Conservation (phyloP, 306 rosid species). For the Prunus davidiana region DNA sequence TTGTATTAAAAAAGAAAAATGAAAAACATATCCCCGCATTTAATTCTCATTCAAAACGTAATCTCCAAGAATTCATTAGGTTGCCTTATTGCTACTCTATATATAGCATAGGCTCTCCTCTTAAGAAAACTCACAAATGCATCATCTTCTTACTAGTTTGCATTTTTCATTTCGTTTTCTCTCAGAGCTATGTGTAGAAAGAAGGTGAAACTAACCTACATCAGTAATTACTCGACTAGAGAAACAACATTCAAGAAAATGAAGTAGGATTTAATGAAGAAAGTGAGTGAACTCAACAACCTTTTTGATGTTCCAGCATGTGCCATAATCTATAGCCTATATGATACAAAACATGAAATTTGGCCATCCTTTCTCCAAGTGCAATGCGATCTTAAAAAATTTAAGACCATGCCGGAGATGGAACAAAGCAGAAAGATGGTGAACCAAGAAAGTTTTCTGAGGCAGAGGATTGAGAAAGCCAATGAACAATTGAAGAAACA, state of each 20-base stretch:
- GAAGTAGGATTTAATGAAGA: constrained; percentile 56
- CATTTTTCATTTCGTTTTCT: not conserved
- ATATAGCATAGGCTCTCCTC: not conserved
- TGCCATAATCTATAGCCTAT: constrained; percentile 43
- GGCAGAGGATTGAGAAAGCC: constrained; percentile 23
- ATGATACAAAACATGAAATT: constrained; percentile 36
- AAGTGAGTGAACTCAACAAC: constrained; percentile 45
- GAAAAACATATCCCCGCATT: not conserved
- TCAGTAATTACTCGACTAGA: constrained; percentile 33
- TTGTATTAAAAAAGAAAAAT: no score
- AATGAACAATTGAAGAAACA: constrained; percentile 22
- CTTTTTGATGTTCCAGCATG: constrained; percentile 49
- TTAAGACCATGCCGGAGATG: constrained; percentile 32
- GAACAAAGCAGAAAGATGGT: constrained; percentile 30
- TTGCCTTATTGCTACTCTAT: not conserved
- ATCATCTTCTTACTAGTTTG: not conserved
- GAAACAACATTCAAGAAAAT: constrained; percentile 58
- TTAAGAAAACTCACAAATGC: not conserved
- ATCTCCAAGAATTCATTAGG: not conserved
- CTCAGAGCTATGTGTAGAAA: constrained; percentile 37
- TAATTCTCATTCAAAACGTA: not conserved
- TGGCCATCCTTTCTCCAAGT: constrained; percentile 41
- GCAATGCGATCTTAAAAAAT: constrained; percentile 10
- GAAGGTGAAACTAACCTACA: constrained; percentile 48
- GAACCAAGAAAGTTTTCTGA: constrained; percentile 26